Conservation (phyloP, 768 basidiomycete species). For the Russula abietina region DNA sequence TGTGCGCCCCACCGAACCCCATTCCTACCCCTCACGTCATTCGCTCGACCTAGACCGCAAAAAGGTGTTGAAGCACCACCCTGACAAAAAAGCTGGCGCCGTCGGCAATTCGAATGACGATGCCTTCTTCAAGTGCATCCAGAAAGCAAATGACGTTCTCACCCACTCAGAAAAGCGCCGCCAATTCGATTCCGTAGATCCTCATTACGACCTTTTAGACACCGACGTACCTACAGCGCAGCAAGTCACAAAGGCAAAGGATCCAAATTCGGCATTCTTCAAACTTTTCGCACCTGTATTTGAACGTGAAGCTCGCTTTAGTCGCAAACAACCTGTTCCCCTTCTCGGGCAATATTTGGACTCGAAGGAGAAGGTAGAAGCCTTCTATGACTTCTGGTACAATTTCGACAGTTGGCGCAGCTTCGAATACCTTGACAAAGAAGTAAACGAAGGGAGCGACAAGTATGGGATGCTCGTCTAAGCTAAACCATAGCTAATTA, state of each 20-base stretch:
- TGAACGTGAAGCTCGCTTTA: slow-evolving; percentile 89
- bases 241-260: slow-evolving; percentile 46
- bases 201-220: slow-evolving; percentile 62
- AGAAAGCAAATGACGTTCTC: slow-evolving; percentile 95
- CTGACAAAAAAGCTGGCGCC: slow-evolving; percentile 82
- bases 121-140: slow-evolving; percentile 99
- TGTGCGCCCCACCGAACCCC: slow-evolving; percentile 44
- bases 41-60: slow-evolving; percentile 63
- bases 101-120: slow-evolving; percentile 88
- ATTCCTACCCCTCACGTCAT: slow-evolving; percentile 7
- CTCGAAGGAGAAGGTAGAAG: slow-evolving; percentile 77
- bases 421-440: slow-evolving; percentile 98
- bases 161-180: slow-evolving; percentile 80
- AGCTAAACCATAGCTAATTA: background rate
- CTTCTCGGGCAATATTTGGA: slow-evolving; percentile 64
- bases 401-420: slow-evolving; percentile 98
- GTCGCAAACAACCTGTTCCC: slow-evolving; percentile 77
- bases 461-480: slow-evolving; percentile 46
- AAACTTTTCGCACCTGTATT: slow-evolving; percentile 73
- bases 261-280: slow-evolving; percentile 63
- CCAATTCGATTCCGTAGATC: slow-evolving; percentile 97
- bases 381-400: slow-evolving; percentile 99
- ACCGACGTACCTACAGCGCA: slow-evolving; percentile 66
- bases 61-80: slow-evolving; percentile 97
- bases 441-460: slow-evolving; percentile 96